A percentile compares a stretch with the other conserved stretches of the same genome.
Conservation (phyloP, 352 stramenopile species). For the Phytophthora palmivora region DNA sequence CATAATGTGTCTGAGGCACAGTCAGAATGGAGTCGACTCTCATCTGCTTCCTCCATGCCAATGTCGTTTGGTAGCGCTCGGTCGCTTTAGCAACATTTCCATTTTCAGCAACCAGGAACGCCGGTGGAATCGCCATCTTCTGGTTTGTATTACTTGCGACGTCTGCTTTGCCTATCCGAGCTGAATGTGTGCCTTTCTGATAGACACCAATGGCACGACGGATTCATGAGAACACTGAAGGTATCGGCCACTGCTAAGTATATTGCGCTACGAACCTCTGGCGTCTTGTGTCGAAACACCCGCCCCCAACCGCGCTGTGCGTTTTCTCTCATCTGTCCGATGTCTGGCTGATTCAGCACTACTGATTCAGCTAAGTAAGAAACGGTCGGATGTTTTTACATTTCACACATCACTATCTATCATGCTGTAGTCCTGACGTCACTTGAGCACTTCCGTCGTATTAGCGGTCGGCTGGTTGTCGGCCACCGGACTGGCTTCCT, state of each 20-base stretch:
- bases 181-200: slow-evolving; percentile 36
- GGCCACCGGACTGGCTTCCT: slow-evolving; percentile 32
- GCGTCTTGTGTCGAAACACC: slow-evolving; percentile 9
- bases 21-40: slow-evolving; percentile 72
- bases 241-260: background rate
- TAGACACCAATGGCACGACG: slow-evolving; percentile 10
- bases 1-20: slow-evolving; percentile 62
- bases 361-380: too few species aligned
- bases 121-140: slow-evolving; percentile 39
- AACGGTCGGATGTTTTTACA: slow-evolving; percentile 31
- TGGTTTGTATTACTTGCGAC: slow-evolving; percentile 25
- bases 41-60: slow-evolving; percentile 79
- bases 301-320: background rate
- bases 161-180: slow-evolving; percentile 16
- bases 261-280: slow-evolving; percentile 17
- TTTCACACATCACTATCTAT: slow-evolving; percentile 29
- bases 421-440: slow-evolving; percentile 19
- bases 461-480: slow-evolving; percentile 26
- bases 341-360: slow-evolving; percentile 13
- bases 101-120: slow-evolving; percentile 74
- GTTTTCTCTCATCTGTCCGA: slow-evolving; percentile 1
- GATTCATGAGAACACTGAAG: slow-evolving; percentile 16
- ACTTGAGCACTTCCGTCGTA: slow-evolving; percentile 18
- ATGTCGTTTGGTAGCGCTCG: slow-evolving; percentile 67
- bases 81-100: slow-evolving; percentile 60